Percentiles rank a stretch among this genome's conserved stretches.
These are phyloP conservation scores for Xerocomus alliaceus DNA, from an alignment of 1,284 basidiomycete species.

Conservation along the genomic window DNA sequence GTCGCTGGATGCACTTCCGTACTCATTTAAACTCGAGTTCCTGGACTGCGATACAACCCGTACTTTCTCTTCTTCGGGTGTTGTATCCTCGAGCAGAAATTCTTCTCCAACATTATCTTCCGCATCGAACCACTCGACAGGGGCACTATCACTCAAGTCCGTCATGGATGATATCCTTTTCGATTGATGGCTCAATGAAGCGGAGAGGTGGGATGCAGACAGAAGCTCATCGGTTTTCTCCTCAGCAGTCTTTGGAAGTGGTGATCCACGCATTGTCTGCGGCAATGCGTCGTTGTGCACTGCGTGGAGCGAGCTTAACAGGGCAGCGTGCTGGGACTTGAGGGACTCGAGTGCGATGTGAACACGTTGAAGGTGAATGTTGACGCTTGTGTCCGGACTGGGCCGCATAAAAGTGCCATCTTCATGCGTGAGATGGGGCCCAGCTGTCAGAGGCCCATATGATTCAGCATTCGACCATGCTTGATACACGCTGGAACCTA, in stretches of 20 bases:
- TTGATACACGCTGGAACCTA: slow-evolving; percentile 35
- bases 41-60: slow-evolving; percentile 49
- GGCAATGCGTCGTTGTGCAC: slow-evolving; percentile 47
- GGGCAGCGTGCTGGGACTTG: slow-evolving; percentile 62
- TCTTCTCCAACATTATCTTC: slow-evolving; percentile 67
- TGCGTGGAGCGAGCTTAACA: slow-evolving; percentile 54
- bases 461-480: not conserved
- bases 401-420: slow-evolving; percentile 31
- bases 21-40: slow-evolving; percentile 49
- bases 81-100: slow-evolving; percentile 62
- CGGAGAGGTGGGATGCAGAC: slow-evolving; percentile 38
- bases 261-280: slow-evolving; percentile 46
- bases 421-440: slow-evolving; percentile 28
- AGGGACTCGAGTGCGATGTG: slow-evolving; percentile 56
- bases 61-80: slow-evolving; percentile 53
- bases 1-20: slow-evolving; percentile 49
- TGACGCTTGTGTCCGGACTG: slow-evolving; percentile 18
- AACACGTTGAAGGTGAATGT: slow-evolving; percentile 48
- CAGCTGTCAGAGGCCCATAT: slow-evolving; percentile 20
- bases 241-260: slow-evolving; percentile 56
- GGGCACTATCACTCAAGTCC: slow-evolving; percentile 58
- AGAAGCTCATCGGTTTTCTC: slow-evolving; percentile 50
- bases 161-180: slow-evolving; percentile 61
- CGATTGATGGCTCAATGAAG: slow-evolving; percentile 46
- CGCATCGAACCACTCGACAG: slow-evolving; percentile 78